Base-by-base conservation (phyloP, 2,329 filamentous ascomycete species). In the Botrytis squamosa region DNA sequence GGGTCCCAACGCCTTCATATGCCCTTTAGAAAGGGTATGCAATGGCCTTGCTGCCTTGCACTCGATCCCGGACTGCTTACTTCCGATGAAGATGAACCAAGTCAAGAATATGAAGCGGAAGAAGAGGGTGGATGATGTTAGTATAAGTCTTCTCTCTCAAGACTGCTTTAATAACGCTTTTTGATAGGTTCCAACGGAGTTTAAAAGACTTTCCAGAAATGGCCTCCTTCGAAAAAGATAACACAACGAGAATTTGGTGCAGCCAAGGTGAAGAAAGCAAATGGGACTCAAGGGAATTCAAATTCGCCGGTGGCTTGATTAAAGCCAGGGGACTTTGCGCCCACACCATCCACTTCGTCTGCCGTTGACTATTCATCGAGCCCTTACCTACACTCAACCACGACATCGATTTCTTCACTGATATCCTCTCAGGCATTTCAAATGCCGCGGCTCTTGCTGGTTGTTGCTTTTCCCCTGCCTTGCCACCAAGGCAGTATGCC, bases 401-500 rank as follows among this genome's bases (percentile, higher is more conserved):
- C 36, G 10, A 29, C 49, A 29, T n/a, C 1, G 7, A 9, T 9
- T 10, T 57, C 20, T 68, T 38, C 9, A 42, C 36, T 36, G 7
- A 10, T 29, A 25, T 42, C 25, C 49, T 68, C 12, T 36, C 25
- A 22, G n/a, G 33, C 65, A 55, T 38, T 57, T n/a, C 66, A 18
- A 29, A 18, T 29, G n/a, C 52, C 6, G 14, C 8, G n/a, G n/a
- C n/a, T 3, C 16, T 57, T 57, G n/a, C 52, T 18, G n/a, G n/a
- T 29, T 33, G n/a, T 57, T 57, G 6, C 52, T 57, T 18, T 4
- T 3, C 6, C 6, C 14, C 52, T 18, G n/a, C n/a, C 6, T 55
- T 55, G 5, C 12, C 49, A 29, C 22, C 29, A 72, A n/a, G 68
- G 72, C 8, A 74, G 62, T 22, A 33, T 72, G 5, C 72, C 72